phyloP scores from a whole-genome alignment of 2,329 filamentous ascomycete species.

The Ophiocordyceps camponoti-rufipedis region DNA sequence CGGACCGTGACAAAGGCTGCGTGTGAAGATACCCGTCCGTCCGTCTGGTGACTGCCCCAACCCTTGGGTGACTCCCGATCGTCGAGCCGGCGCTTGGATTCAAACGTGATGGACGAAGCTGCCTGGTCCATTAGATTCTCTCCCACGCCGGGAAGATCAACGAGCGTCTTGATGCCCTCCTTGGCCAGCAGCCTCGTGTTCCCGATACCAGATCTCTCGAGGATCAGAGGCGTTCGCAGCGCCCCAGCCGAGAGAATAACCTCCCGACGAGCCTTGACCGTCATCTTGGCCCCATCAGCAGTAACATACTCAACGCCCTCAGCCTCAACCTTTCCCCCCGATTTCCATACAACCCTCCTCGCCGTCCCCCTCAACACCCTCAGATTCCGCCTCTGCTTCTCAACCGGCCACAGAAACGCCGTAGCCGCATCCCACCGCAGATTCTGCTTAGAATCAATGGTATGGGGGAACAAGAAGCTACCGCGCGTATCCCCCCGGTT shows the following conservation, averaged over 20 bases:
- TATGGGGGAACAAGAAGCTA: constrained; percentile 19
- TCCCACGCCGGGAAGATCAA: constrained; percentile 31
- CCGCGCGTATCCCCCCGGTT: constrained; percentile 20
- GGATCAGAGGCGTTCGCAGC: constrained; percentile 30
- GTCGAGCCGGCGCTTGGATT: constrained; percentile 1
- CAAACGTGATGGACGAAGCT: constrained; percentile 10
- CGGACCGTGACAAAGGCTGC: constrained; percentile 15
- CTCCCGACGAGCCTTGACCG: constrained; percentile 23
- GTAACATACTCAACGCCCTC: constrained; percentile 17
- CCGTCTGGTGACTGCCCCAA: constrained; percentile 7
- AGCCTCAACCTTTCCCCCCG: constrained; percentile 7
- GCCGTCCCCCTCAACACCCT: constrained; percentile 19
- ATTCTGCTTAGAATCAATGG: constrained; percentile 17
- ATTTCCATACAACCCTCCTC: constrained; percentile 11
- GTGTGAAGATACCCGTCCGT: constrained; percentile 5
- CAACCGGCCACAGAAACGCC: constrained; percentile 21
- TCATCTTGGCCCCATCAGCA: constrained; percentile 14
- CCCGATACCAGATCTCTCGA: constrained; percentile 35
- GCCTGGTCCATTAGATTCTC: constrained; percentile 35
- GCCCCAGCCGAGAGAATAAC: constrained; percentile 29
- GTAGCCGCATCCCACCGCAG: constrained; percentile 21
- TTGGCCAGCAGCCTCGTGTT: constrained; percentile 19
- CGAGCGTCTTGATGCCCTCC: constrained; percentile 21
- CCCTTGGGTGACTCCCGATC: too few species aligned
- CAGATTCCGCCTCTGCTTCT: constrained; percentile 15